Base-by-base conservation (phyloP, 306 rosid genomes). In the Crotalaria pallida region DNA sequence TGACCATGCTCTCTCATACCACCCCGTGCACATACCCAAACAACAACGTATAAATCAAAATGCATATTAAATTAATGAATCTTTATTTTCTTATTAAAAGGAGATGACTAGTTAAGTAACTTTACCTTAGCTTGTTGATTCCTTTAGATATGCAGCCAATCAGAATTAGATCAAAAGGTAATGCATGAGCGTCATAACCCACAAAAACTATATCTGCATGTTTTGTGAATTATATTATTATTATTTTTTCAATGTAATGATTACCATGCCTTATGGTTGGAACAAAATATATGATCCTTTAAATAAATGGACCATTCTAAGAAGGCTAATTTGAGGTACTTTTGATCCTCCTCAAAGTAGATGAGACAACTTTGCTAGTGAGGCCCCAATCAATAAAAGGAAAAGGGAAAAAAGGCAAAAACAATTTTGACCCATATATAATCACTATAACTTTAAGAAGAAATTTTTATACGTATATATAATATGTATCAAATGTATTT, bases 291-390 rank as follows among this genome's bases (percentile, higher is more conserved):
- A 66, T 65, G 67, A 74, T 68, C 78, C 71, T 72, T 68, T 49
- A 72, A 75, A 29, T 55, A 72, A 79, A 76, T 72, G 88, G 82
- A 84, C 85, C 81, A 79, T 84, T 56, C 83, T 71, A 81, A 72
- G 73, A 57, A 80, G 69, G 82, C 80, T 77, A 70, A 83, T 83
- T 75, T 79, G 72, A 75, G 80, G 84, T 77, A 79, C 84, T 83
- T 79, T 83, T 80, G 77, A 82, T 87, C 77, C 78, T 73, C 69
- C 84, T 83, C 88, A 82, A 82, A 83, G 92, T 85, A 83, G 65
- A 82, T 77, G 87, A 80, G 91, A 87, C 91, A 87, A 85, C 92
- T 85, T 87, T 85, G 89, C 76, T 82, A 74, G 76, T 68, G 85
- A 84, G 93, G 79, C 82, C 92, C 88, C 92, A 81, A 70, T 76